Conservation (phyloP, 495 filamentous ascomycete genomes). For the Aspergillus funiculosus region DNA sequence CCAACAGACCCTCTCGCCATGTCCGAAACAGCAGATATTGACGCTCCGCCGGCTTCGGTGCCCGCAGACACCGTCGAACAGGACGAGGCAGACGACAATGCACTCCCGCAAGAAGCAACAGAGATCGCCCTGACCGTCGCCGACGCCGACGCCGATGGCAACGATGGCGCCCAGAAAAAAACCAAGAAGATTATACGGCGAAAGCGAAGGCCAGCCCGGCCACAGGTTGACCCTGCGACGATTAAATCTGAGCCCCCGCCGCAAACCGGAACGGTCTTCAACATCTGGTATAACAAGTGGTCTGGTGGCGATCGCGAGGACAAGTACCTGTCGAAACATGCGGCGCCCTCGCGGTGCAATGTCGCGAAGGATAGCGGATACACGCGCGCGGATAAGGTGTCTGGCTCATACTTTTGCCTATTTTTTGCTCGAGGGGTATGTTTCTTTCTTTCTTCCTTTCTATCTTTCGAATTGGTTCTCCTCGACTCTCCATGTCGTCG, state of each 20-base stretch:
- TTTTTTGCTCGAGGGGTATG: slow-evolving; percentile 52
- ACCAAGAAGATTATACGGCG: slow-evolving; percentile 49
- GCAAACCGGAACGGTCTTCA: slow-evolving; percentile 90
- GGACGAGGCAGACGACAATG: slow-evolving; percentile 18
- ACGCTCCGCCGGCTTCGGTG: slow-evolving; percentile 8
- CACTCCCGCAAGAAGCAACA: slow-evolving; percentile 13
- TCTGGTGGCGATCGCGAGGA: slow-evolving; percentile 90
- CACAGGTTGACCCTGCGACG: slow-evolving; percentile 77
- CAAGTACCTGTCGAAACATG: slow-evolving; percentile 70
- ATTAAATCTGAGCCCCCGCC: slow-evolving; percentile 75
- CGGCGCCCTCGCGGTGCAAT: slow-evolving; percentile 74
- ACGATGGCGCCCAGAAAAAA: slow-evolving; percentile 36
- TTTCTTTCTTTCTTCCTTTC: background rate
- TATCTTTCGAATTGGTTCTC: too few species aligned
- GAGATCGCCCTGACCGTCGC: slow-evolving; percentile 22
- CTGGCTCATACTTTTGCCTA: slow-evolving; percentile 84
- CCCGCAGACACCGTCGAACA: slow-evolving; percentile 7
- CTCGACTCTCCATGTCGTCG: too few species aligned
- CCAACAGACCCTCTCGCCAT: slow-evolving; percentile 18
- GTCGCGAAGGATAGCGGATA: slow-evolving; percentile 78
- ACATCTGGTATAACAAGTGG: slow-evolving; percentile 95
- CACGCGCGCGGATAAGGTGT: slow-evolving; percentile 74
- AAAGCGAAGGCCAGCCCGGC: slow-evolving; percentile 51
- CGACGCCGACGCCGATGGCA: slow-evolving; percentile 17
- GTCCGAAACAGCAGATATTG: slow-evolving; percentile 29